These are phyloP conservation scores for Tolypocladium pustulatum DNA, from an alignment of 2,329 filamentous ascomycete species.

Conservation along the genomic window DNA sequence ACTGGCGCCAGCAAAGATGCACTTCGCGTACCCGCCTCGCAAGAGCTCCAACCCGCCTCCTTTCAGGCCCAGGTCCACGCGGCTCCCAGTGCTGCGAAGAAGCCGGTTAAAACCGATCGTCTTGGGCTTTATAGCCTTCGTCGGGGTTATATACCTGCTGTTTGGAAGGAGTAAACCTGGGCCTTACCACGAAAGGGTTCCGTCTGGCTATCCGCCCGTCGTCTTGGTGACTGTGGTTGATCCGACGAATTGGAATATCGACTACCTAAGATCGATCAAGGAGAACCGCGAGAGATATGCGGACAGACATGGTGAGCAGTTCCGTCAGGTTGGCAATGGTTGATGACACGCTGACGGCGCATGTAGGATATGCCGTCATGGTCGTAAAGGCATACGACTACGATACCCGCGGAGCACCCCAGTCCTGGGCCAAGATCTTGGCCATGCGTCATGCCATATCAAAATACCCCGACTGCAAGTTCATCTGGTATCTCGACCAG, in stretches of 20 bases:
- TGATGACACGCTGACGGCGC: not conserved
- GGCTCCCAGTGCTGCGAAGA: conserved; percentile 43
- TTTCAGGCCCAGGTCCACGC: conserved; percentile 52
- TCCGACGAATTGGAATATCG: conserved; percentile 48
- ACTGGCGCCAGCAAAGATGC: conserved; percentile 45
- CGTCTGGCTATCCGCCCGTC: conserved; percentile 47
- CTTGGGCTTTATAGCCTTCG: conserved; percentile 40
- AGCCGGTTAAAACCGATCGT: conserved; percentile 51
- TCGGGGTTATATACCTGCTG: conserved; percentile 53
- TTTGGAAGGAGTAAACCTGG: conserved; percentile 22
- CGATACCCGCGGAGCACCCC: conserved; percentile 48
- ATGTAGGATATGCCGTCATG: conserved; percentile 73
- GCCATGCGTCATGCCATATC: conserved; percentile 84
- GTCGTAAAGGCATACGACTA: conserved; percentile 72
- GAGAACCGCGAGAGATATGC: conserved; percentile 82
- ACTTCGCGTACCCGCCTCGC: conserved; percentile 80
- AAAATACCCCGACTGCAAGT: conserved; percentile 63
- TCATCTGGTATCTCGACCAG: conserved; percentile 80
- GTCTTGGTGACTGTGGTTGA: conserved; percentile 85
- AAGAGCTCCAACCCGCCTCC: conserved; percentile 70
- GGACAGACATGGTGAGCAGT: conserved; percentile 62
- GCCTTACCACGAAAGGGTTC: conserved; percentile 25
- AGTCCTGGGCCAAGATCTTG: conserved; percentile 68
- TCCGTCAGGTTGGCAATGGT: not conserved
- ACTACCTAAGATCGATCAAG: conserved; percentile 63